Evolutionary conservation across 2,329 filamentous ascomycete species (phyloP).

Genomic region (Shiraia bambusicola): DNA sequence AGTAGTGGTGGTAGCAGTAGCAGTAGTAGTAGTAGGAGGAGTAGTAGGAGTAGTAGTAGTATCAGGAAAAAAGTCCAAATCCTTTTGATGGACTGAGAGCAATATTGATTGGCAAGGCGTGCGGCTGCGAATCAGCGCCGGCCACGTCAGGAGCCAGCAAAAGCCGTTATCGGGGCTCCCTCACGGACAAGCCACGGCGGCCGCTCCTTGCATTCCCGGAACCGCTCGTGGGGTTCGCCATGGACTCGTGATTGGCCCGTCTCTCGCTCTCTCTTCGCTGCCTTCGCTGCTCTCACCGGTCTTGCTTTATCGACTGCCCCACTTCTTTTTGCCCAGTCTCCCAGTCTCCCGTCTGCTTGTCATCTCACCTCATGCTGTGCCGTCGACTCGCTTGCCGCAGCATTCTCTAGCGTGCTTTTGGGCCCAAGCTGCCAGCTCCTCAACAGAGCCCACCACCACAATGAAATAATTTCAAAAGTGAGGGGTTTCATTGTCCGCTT

Average conservation of each 20-base stretch:
- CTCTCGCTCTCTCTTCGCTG: no score
- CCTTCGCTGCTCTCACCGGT: slow-evolving; percentile 29
- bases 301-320: slow-evolving; percentile 18
- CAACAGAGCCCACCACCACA: slow-evolving; percentile 22
- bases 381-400: slow-evolving; percentile 30
- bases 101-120: slow-evolving; percentile 34
- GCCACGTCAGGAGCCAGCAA: slow-evolving; percentile 40
- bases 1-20: no score
- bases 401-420: slow-evolving; percentile 39
- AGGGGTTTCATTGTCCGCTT: slow-evolving; percentile 25
- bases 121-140: slow-evolving; percentile 36
- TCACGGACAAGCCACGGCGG: slow-evolving; percentile 35
- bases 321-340: no score
- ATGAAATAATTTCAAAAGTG: slow-evolving; percentile 18
- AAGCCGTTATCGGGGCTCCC: slow-evolving; percentile 44
- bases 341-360: no score
- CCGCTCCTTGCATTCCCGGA: slow-evolving; percentile 40
- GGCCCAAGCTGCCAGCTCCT: slow-evolving; percentile 26
- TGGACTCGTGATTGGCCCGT: slow-evolving; percentile 27
- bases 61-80: no score
- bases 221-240: slow-evolving; percentile 25
- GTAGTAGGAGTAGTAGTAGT: no score
- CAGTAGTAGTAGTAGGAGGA: no score
- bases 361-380: slow-evolving; percentile 24
- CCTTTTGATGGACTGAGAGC: no score